Percentiles rank a stretch among this genome's conserved stretches.
phyloP scores from a whole-genome alignment of 495 filamentous ascomycete species.

The Daldinia vernicosa region DNA sequence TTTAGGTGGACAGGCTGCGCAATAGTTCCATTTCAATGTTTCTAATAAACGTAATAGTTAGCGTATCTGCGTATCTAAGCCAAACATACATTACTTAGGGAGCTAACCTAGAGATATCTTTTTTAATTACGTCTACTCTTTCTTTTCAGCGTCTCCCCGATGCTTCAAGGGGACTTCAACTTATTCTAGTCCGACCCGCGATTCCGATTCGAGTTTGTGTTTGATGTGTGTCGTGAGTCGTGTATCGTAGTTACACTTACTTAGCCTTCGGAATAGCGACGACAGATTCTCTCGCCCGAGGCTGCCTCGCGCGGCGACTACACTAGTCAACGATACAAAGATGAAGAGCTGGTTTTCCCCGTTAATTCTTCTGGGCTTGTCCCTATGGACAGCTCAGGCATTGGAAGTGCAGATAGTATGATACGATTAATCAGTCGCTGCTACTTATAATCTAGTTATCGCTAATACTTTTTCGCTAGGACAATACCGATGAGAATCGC shows the following conservation, averaged over 20 bases:
- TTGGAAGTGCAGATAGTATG: slow-evolving; percentile 67
- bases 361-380: slow-evolving; percentile 58
- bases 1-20: neutral
- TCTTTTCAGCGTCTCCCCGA: neutral
- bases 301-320: slow-evolving; percentile 45
- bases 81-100: neutral
- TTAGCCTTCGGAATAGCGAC: slow-evolving; percentile 19
- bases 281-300: slow-evolving; percentile 38
- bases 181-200: neutral
- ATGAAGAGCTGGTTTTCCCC: slow-evolving; percentile 56
- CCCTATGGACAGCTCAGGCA: slow-evolving; percentile 66
- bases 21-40: neutral
- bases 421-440: neutral
- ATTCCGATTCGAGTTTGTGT: neutral
- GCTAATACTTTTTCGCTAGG: slow-evolving; percentile 54
- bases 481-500: slow-evolving; percentile 76
- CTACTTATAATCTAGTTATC: slow-evolving; percentile 9
- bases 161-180: slow-evolving; percentile 13
- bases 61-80: neutral
- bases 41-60: neutral
- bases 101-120: neutral
- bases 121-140: neutral
- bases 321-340: slow-evolving; percentile 31
- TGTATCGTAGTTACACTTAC: neutral
- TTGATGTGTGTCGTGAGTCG: neutral